These are phyloP conservation scores for Hypoxylon fuscum DNA, from an alignment of 495 filamentous ascomycete genomes.

Conservation along the genomic window DNA sequence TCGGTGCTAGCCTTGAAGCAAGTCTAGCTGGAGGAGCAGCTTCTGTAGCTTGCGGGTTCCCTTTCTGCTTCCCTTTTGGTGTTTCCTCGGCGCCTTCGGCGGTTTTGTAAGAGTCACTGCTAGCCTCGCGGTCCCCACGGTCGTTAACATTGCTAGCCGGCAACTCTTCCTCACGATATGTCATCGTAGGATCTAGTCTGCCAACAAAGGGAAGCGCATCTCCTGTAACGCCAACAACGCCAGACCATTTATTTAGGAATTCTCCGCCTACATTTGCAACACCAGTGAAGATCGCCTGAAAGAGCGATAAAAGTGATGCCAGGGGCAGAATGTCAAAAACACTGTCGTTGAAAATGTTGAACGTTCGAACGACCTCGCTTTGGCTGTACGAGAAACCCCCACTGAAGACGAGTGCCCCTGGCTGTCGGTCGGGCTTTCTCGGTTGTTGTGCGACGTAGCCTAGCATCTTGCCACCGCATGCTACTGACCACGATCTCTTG, in stretches of 20 bases:
- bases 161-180: constrained; percentile 29
- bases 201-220: constrained; percentile 62
- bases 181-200: constrained; percentile 42
- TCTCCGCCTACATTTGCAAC: too few species aligned
- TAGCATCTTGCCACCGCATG: constrained; percentile 19
- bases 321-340: constrained; percentile 31
- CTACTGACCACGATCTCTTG: constrained; percentile 42
- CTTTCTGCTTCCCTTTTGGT: too few species aligned
- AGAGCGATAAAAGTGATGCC: constrained; percentile 38
- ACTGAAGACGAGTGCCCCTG: constrained; percentile 50
- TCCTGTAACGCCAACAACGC: constrained; percentile 55
- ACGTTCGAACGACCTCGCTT: constrained; percentile 39
- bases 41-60: too few species aligned
- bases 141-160: too few species aligned
- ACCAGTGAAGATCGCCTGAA: constrained; percentile 32
- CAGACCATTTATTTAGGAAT: constrained; percentile 48
- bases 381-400: constrained; percentile 47
- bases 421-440: constrained; percentile 39
- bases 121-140: too few species aligned
- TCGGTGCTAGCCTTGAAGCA: too few species aligned
- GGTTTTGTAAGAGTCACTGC: too few species aligned
- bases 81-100: too few species aligned
- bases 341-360: constrained; percentile 50
- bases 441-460: too few species aligned
- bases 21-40: too few species aligned